Conservation (phyloP, 352 stramenopile genomes). For the Phytopythium oedochilum region DNA sequence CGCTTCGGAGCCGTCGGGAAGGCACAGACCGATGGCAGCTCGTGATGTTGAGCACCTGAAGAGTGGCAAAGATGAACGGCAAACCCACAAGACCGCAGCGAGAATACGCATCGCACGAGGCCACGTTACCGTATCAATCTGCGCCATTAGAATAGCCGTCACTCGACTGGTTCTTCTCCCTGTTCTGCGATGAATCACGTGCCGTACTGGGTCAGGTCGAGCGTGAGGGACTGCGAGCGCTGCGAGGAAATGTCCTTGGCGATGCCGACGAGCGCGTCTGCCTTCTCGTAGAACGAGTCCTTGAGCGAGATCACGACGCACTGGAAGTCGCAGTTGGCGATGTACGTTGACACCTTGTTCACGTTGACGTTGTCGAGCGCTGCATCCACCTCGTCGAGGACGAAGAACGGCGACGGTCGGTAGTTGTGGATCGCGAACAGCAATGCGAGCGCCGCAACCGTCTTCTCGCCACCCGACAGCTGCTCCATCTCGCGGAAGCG, state of each 20-base stretch:
- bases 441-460: conserved; percentile 97
- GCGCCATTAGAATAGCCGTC: conserved; percentile 1
- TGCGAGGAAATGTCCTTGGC: conserved; percentile 78
- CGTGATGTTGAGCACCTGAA: background rate
- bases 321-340: conserved; percentile 94
- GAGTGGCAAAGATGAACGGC: background rate
- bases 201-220: conserved; percentile 78
- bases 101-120: background rate
- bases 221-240: conserved; percentile 67
- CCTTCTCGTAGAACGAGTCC: conserved; percentile 96
- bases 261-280: conserved; percentile 92
- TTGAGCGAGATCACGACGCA: conserved; percentile 99
- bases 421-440: conserved; percentile 99
- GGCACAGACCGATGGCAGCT: background rate
- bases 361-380: conserved; percentile 99
- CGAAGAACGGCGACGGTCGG: conserved; percentile 95
- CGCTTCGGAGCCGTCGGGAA: conserved; percentile 28
- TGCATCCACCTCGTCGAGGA: conserved; percentile 99
- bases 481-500: conserved; percentile 98
- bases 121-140: background rate
- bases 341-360: conserved; percentile 98
- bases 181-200: background rate
- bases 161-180: background rate
- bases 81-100: background rate
- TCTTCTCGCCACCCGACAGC: conserved; percentile 98